phyloP scores from a whole-genome alignment of 441 rosid genomes.

The Gossypium aridum region DNA sequence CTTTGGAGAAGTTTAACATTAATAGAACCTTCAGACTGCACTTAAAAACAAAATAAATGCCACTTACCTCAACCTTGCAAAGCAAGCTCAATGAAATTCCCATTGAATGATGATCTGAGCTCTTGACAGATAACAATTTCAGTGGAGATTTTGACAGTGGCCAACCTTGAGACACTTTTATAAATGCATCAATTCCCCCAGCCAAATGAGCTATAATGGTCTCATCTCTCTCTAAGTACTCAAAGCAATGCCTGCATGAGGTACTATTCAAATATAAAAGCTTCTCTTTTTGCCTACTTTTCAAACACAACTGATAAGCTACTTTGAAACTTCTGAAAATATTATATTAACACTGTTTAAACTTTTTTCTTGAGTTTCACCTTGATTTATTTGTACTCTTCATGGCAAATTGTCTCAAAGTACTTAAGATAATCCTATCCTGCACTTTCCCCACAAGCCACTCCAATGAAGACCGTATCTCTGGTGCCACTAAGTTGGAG shows the following conservation, averaged over 20 bases:
- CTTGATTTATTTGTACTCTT: slow-evolving; percentile 53
- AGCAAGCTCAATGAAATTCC: slow-evolving; percentile 54
- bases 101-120: slow-evolving; percentile 38
- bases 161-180: slow-evolving; percentile 72
- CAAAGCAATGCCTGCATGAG: slow-evolving; percentile 55
- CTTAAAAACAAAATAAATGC: not conserved
- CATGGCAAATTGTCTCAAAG: slow-evolving; percentile 51
- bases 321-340: not conserved
- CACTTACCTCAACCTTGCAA: slow-evolving; percentile 64
- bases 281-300: not conserved
- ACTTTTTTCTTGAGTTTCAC: slow-evolving; percentile 29
- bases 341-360: not conserved
- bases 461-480: slow-evolving; percentile 55
- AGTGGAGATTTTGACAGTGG: slow-evolving; percentile 55
- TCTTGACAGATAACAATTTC: slow-evolving; percentile 57
- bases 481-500: slow-evolving; percentile 30
- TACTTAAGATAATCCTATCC: slow-evolving; percentile 56
- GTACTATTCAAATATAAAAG: slow-evolving; percentile 16
- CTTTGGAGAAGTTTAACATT: not conserved
- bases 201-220: slow-evolving; percentile 57
- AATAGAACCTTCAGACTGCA: not conserved
- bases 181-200: slow-evolving; percentile 58
- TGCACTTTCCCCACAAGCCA: slow-evolving; percentile 68
- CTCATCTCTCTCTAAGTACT: slow-evolving; percentile 70
- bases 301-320: not conserved